Base-by-base conservation (phyloP, 345 rosid species). In the Eucalyptus polybractea region DNA sequence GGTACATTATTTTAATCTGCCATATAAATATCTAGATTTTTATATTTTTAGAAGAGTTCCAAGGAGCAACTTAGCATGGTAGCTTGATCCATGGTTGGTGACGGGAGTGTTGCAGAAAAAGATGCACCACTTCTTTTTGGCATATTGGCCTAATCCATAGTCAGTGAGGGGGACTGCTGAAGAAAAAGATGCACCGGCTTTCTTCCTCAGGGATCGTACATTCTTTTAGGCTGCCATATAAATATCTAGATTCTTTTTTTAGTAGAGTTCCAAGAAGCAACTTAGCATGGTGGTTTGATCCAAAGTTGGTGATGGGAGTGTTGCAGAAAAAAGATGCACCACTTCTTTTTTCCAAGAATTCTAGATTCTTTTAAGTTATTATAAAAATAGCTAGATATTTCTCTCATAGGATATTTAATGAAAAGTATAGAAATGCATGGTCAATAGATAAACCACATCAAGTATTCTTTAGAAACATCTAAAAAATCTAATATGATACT, bases 401-500 rank as follows among this genome's bases (percentile, higher is more conserved):
- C 0, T n/a, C 40, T n/a, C 5, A 14, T 65, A 1, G 8, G 37
- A n/a, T n/a, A 65, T 65, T 65, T n/a, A 2, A 65, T 4, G 10
- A 4, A 65, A n/a, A 65, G 3, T 4, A 33, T n/a, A 65, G 76
- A 65, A 65, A n/a, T 65, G 40, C 10, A 17, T 65, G 37, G 7
- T 65, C 4, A 14, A 65, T 65, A 65, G 10, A 65, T n/a, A 4
- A 15, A n/a, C 6, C 5, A 0, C 5, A 65, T 29, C 15, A 0
- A 4, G 76, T 2, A 7, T n/a, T n/a, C 19, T n/a, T 3, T n/a
- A 6, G 10, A n/a, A 65, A n/a, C 33, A 65, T n/a, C 76, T 65
- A 65, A 3, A n/a, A n/a, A 65, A 65, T 65, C 21, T 65, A 65
- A n/a, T 8, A 37, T 5, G 45, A 40, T 37, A 5, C 14, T 37